phyloP scores from a whole-genome alignment of 345 rosid species.

The Hevea brasiliensis region DNA sequence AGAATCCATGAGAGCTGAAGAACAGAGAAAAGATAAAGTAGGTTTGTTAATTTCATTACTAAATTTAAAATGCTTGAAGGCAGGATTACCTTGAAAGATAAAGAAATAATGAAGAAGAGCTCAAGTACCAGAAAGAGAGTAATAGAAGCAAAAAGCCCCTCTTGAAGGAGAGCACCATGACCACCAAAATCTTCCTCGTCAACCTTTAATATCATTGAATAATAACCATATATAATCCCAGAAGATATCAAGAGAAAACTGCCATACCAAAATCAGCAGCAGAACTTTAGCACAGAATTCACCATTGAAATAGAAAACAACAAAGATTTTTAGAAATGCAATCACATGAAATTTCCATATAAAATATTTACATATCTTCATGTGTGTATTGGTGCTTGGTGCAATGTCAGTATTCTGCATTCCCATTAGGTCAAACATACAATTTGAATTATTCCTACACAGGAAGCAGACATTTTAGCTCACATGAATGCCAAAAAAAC shows the following conservation, averaged over 20 bases:
- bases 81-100: neutral
- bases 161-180: slow-evolving; percentile 89
- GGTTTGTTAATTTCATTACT: slow-evolving; percentile 8
- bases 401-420: too few relatives aligned
- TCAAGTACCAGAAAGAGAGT: slow-evolving; percentile 80
- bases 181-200: slow-evolving; percentile 97
- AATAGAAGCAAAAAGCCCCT: slow-evolving; percentile 86
- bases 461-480: too few relatives aligned
- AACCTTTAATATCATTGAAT: slow-evolving; percentile 73
- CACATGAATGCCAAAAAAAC: too few relatives aligned
- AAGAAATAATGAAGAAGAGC: neutral
- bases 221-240: slow-evolving; percentile 75
- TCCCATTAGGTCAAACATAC: too few relatives aligned
- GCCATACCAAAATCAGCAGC: slow-evolving; percentile 28
- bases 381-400: too few relatives aligned
- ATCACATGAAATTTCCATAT: neutral
- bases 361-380: too few relatives aligned
- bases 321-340: neutral
- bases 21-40: slow-evolving; percentile 16
- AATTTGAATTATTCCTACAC: too few relatives aligned
- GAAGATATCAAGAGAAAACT: slow-evolving; percentile 77
- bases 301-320: neutral
- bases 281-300: neutral
- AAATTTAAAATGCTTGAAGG: neutral
- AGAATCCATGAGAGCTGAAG: slow-evolving; percentile 89